Evolutionary conservation across 306 rosid genomes (phyloP).

Genomic region (Notholithocarpus densiflorus): DNA sequence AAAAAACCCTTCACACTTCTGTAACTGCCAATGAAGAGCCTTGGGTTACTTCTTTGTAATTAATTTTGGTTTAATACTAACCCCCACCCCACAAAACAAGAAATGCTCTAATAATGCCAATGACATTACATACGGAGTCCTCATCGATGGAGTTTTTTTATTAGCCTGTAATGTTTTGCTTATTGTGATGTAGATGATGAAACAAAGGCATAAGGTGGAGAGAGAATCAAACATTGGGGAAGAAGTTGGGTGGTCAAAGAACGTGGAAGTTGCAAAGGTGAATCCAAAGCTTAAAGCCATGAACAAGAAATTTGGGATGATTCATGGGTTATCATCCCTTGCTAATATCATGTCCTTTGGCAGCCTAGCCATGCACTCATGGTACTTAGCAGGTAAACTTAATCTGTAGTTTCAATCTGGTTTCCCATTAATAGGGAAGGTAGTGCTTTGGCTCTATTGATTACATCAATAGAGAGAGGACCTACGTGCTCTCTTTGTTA

Average conservation of each 20-base stretch:
- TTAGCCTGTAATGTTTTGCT: background rate
- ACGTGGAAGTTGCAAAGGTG: constrained; percentile 79
- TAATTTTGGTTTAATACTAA: background rate
- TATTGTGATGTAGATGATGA: constrained; percentile 79
- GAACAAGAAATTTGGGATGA: constrained; percentile 98
- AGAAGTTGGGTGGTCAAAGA: constrained; percentile 93
- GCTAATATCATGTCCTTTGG: constrained; percentile 94
- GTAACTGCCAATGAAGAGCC: background rate
- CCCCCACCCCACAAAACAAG: background rate
- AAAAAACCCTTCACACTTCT: background rate
- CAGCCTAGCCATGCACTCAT: constrained; percentile 91
- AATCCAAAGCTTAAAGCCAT: constrained; percentile 91
- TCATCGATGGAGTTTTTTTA: background rate
- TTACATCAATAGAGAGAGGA: constrained; percentile 1
- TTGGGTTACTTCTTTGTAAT: too few relatives aligned
- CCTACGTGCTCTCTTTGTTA: constrained; percentile 1
- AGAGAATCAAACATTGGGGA: constrained; percentile 75
- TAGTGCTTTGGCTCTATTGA: constrained; percentile 4
- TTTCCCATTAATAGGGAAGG: constrained; percentile 23
- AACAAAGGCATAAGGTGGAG: constrained; percentile 95
- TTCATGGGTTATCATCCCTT: constrained; percentile 94
- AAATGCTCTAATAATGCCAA: background rate
- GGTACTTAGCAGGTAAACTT: constrained; percentile 93
- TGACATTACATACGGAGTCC: background rate
- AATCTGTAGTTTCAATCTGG: constrained; percentile 46